A percentile compares a stretch with the other conserved stretches of the same genome.
Evolutionary conservation across 176 grass and related monocot species (phyloP).

Genomic region (Ensete ventricosum): DNA sequence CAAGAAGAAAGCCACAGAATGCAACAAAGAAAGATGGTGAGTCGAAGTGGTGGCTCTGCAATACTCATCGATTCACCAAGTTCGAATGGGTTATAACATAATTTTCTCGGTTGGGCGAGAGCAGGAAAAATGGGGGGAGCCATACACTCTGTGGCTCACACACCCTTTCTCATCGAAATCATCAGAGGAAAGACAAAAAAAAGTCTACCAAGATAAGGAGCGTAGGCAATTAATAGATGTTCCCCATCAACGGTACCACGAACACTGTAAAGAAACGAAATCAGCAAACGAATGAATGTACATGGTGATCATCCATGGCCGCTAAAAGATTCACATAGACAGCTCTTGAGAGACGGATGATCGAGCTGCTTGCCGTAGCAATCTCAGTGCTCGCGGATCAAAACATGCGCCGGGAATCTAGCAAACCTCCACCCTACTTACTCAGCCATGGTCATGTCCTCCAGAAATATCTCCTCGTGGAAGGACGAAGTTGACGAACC

Average conservation of each 20-base stretch:
- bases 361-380: constrained; percentile 27
- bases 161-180: too few species aligned
- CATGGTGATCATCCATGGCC: constrained; percentile 41
- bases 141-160: too few species aligned
- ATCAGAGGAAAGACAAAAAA: too few species aligned
- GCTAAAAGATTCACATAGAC: constrained; percentile 36
- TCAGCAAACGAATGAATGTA: constrained; percentile 22
- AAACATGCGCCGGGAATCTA: constrained; percentile 14
- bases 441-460: constrained; percentile 53
- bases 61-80: too few species aligned
- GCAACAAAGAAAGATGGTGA: too few species aligned
- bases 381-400: constrained; percentile 26
- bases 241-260: neutral
- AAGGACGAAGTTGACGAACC: constrained; percentile 33
- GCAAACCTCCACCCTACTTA: constrained; percentile 38
- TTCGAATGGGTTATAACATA: too few species aligned
- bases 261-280: constrained; percentile 8
- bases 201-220: too few species aligned
- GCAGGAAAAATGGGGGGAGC: too few species aligned
- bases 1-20: too few species aligned
- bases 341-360: constrained; percentile 35
- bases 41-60: too few species aligned
- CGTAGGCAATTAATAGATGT: too few species aligned
- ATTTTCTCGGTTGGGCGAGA: too few species aligned
- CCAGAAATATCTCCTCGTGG: constrained; percentile 72